phyloP scores from a whole-genome alignment of 495 filamentous ascomycete species.

The Friedmanniomyces simplex region DNA sequence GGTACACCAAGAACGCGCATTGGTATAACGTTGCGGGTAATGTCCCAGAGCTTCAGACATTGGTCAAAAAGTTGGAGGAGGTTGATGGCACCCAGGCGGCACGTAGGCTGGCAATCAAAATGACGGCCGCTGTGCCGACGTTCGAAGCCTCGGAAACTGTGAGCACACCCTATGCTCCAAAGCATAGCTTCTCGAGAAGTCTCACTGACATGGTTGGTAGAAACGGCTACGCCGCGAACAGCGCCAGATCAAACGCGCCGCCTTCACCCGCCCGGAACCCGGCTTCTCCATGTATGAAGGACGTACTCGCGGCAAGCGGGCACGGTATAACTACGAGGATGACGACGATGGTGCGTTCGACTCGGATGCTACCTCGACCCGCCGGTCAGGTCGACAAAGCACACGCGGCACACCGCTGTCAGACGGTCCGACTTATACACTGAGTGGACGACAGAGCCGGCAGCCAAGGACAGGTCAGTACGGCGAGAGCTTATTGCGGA shows the following conservation, averaged over 20 bases:
- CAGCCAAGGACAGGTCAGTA: conserved; percentile 65
- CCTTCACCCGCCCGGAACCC: conserved; percentile 77
- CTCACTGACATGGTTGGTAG: conserved; percentile 40
- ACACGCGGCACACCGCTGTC: conserved; percentile 56
- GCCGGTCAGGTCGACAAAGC: conserved; percentile 60
- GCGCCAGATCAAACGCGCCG: conserved; percentile 70
- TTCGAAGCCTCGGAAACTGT: conserved; percentile 93
- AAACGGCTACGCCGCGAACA: conserved; percentile 93
- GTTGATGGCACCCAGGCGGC: conserved; percentile 72
- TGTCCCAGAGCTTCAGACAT: conserved; percentile 70
- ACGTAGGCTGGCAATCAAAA: conserved; percentile 62
- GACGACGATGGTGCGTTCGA: conserved; percentile 25
- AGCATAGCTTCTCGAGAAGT: not conserved
- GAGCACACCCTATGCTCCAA: conserved; percentile 20
- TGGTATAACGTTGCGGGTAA: conserved; percentile 90
- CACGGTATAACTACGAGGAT: conserved; percentile 92
- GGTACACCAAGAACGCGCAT: conserved; percentile 53
- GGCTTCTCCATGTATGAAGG: conserved; percentile 93
- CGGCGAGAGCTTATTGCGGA: conserved; percentile 55
- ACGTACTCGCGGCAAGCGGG: conserved; percentile 85
- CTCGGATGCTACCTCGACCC: conserved; percentile 55
- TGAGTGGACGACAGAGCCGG: conserved; percentile 79
- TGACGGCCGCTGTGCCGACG: conserved; percentile 72
- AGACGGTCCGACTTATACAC: conserved; percentile 67
- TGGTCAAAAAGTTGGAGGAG: conserved; percentile 61